Evolutionary conservation across 2,329 filamentous ascomycete species (phyloP), one percentile per base, ranked within the genome.

Genomic region (Ilyonectria sp.): DNA sequence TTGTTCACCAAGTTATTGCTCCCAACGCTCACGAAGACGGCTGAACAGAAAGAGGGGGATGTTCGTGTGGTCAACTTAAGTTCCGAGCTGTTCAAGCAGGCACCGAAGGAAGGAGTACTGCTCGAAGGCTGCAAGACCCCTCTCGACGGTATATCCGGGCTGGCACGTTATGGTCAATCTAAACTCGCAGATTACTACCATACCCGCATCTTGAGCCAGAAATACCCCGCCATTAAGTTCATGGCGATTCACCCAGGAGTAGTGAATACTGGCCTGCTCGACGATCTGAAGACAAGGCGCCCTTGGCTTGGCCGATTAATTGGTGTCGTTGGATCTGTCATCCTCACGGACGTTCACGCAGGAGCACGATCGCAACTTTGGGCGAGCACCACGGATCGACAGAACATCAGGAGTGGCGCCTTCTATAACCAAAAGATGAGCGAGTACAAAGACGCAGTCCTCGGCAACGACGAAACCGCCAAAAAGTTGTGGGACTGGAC

Each of bases 401-500:
- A 31, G 3, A 21, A 53, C 44, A 46, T 54, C 3, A 44, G 31
- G 29, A 57, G 40, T 26, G 60, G 60, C 17, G 60, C 47, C 17
- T 63, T 63, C 37, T 63, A 63, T 29, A 29, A 57, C 23, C 60
- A 53, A 4, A 54, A 57, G 5, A 21, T 53, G n/a, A 44, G 9
- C 1, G 31, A 35, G n/a, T 35, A 31, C n/a, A 52, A 63, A 44
- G 60, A 54, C 21, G 19, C 43, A 3, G 40, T 52, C 31, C n/a
- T 54, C 19, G 8, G 40, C 4, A 33, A 58, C 15, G 35, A 37
- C 2, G 29, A 57, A 5, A 6, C 21, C 15, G 60, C 54, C 15
- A 13, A 26, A 2, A n/a, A 19, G 13, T 11, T 63, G 9, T 63
- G 60, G 60, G 54, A 63, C 13, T 63, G 60, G 60, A 63, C 60